Percentiles rank a stretch among this genome's conserved stretches.
These are phyloP conservation scores for Yarrowia hollandica DNA, from an alignment of 805 yeast species.

Conservation along the genomic window DNA sequence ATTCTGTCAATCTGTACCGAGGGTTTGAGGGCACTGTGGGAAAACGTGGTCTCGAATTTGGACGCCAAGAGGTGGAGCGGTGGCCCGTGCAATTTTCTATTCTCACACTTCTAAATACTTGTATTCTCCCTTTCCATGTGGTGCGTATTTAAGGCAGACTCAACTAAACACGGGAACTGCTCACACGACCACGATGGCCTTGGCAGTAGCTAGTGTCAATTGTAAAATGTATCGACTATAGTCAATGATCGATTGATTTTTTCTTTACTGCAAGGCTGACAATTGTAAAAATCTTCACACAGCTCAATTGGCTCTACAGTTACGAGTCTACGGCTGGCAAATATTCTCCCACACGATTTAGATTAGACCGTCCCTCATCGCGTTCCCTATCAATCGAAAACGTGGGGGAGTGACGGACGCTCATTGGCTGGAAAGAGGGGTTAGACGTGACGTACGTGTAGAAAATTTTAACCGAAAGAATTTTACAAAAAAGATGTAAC, in stretches of 20 bases:
- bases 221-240: not conserved
- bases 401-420: slow-evolving; percentile 2
- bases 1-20: not conserved
- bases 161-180: not conserved
- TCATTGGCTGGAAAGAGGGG: not conserved
- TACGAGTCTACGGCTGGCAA: not conserved
- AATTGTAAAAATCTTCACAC: not conserved
- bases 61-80: slow-evolving; percentile 2
- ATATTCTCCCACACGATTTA: not conserved
- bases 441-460: slow-evolving; percentile 9
- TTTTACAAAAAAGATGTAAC: not conserved
- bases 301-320: not conserved
- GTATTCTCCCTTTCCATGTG: not conserved
- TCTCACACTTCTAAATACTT: no score
- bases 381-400: slow-evolving; percentile 24
- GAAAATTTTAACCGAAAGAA: slow-evolving; percentile 23
- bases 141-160: not conserved
- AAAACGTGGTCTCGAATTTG: not conserved
- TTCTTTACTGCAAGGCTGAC: not conserved
- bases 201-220: slow-evolving; percentile 8
- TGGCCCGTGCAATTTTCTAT: not conserved
- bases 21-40: not conserved
- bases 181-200: slow-evolving; percentile 17
- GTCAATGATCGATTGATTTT: slow-evolving; percentile 12
- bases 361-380: slow-evolving; percentile 8